These are phyloP conservation scores for Fusarium equiseti DNA, from an alignment of 2,329 filamentous ascomycete genomes.

Conservation along the genomic window DNA sequence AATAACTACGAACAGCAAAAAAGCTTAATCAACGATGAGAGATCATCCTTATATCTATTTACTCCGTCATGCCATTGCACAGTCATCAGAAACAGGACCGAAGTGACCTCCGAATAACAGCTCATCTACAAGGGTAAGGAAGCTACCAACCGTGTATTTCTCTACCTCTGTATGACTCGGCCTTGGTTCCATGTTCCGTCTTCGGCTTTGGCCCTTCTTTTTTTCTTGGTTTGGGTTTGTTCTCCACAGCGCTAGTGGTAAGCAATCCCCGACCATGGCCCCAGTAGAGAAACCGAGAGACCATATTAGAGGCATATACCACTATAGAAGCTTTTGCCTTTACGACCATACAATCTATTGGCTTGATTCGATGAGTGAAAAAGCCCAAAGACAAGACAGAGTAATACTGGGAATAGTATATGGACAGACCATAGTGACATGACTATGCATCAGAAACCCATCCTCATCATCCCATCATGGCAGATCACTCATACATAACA, in stretches of 20 bases:
- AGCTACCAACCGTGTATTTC: neutral
- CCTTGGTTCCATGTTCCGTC: conserved; percentile 35
- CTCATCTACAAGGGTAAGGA: conserved; percentile 6
- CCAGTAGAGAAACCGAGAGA: neutral
- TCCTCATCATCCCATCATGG: neutral
- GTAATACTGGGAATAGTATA: neutral
- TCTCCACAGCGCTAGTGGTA: conserved; percentile 15
- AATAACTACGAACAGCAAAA: neutral
- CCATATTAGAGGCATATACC: neutral
- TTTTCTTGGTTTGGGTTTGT: neutral
- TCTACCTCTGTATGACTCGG: conserved; percentile 40
- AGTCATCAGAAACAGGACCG: conserved; percentile 25
- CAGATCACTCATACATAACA: neutral
- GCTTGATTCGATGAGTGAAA: neutral
- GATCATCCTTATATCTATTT: conserved; percentile 8
- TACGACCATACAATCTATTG: neutral
- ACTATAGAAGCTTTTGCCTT: neutral
- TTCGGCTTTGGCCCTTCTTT: conserved; percentile 35
- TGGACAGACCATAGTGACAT: neutral
- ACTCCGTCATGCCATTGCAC: neutral
- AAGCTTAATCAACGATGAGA: neutral
- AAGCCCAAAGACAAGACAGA: neutral
- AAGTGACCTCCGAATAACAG: conserved; percentile 32
- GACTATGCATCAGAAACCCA: neutral
- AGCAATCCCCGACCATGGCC: neutral